Conservation (phyloP, 2,329 filamentous ascomycete species). For the Periconia sp. region DNA sequence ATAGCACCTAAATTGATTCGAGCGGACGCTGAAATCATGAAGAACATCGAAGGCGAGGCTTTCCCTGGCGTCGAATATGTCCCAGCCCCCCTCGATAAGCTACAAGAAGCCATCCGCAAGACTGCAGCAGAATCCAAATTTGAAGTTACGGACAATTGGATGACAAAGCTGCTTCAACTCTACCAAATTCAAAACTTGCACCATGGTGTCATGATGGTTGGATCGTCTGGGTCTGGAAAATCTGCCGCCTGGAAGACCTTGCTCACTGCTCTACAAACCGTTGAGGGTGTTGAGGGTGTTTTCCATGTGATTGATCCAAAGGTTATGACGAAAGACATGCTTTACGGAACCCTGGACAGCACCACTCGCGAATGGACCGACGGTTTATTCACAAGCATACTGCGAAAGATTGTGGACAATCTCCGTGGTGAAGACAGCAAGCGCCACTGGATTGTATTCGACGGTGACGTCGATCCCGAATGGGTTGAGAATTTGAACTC, state of each 20-base stretch:
- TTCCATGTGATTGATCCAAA: conserved; percentile 98
- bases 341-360: conserved; percentile 94
- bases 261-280: conserved; percentile 84
- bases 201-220: conserved; percentile 99
- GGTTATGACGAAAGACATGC: conserved; percentile 98
- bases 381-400: conserved; percentile 94
- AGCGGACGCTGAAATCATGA: conserved; percentile 86
- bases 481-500: conserved; percentile 99
- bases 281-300: conserved; percentile 90
- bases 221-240: conserved; percentile 95
- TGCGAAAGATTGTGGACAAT: conserved; percentile 98
- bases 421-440: conserved; percentile 95
- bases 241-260: conserved; percentile 93
- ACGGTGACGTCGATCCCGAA: conserved; percentile 97
- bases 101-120: conserved; percentile 78
- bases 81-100: conserved; percentile 77
- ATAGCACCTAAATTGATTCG: conserved; percentile 97
- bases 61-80: conserved; percentile 95
- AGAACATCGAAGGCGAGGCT: conserved; percentile 75
- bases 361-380: conserved; percentile 99
- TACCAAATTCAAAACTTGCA: conserved; percentile 98
- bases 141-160: conserved; percentile 91
- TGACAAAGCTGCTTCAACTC: conserved; percentile 94
- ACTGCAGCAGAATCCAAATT: conserved; percentile 84
- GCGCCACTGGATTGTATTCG: conserved; percentile 98